Evolutionary conservation across 768 basidiomycete species (phyloP), one percentile per base, ranked within the genome.

Genomic region (Pleurotus djamor): DNA sequence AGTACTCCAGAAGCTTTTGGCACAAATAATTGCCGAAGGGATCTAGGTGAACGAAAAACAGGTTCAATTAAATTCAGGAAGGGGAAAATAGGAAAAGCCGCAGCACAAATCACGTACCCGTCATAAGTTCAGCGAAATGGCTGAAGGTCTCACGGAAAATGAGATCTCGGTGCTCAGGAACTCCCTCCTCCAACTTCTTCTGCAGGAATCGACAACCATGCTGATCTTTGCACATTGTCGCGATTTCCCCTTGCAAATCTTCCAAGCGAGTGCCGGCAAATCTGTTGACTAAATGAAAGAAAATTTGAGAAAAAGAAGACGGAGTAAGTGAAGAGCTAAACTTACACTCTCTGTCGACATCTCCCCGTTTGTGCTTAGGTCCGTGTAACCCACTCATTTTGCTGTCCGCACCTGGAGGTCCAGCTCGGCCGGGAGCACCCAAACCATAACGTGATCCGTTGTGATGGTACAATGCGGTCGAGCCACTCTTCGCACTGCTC

Each of bases 11-110:
- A 38, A 99, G 82, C 74, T 98, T 98, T 76, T 99, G 97, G 74
- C 96, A 98, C 58, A 99, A 83, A 71, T 99, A 99, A 75, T 99
- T 99, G 59, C 97, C 97, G 74, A 99, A 98, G 1, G 97, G 96
- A 79, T 98, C 96, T 92, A 58, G 3, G 34, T 49, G 48, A 14
- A 59, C 60, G 54, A 60, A 47, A 7, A 52, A 60, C 16, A 50
- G 49, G 34, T 28, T 28, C 21, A 28, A 60, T 41, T 35, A 54
- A 47, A 21, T 51, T 51, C 58, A 59, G 58, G 44, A 50, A 9
- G 16, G 52, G 28, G 58, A 57, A 35, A 55, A 16, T 5, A 21
- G 14, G 41, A 36, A 21, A 14, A 44, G 7, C 50, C 21, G 21
- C 21, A 28, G 21, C 21, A 28, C 21, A 28, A 28, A 50, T 44